These are phyloP conservation scores for Xylaria sp. DNA, from an alignment of 2,329 filamentous ascomycete genomes.

Conservation along the genomic window DNA sequence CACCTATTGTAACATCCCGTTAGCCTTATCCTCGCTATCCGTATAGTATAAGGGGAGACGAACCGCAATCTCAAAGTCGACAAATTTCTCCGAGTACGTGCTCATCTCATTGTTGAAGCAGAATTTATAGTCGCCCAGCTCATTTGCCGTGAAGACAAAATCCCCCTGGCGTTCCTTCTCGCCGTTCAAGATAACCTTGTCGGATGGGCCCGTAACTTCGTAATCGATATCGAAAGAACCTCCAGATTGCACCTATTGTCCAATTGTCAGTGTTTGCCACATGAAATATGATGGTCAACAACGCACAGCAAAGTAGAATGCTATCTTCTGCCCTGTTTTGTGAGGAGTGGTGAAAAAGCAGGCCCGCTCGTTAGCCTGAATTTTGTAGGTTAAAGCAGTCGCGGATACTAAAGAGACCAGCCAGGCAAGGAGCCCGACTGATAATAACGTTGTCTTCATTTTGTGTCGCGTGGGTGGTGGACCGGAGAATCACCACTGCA, in stretches of 20 bases:
- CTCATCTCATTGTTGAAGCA: constrained; percentile 99
- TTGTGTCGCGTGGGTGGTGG: constrained; percentile 47
- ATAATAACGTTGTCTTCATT: constrained; percentile 73
- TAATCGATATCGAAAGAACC: constrained; percentile 98
- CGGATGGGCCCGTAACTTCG: constrained; percentile 81
- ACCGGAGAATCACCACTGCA: constrained; percentile 35
- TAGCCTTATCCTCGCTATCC: constrained; percentile 26
- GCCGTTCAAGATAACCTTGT: constrained; percentile 84
- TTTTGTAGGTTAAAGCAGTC: constrained; percentile 93
- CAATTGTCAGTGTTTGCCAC: constrained; percentile 26
- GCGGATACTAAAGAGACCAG: constrained; percentile 77
- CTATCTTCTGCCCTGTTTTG: constrained; percentile 84
- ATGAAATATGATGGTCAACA: neutral
- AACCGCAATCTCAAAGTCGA: constrained; percentile 97
- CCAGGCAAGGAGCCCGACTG: constrained; percentile 76
- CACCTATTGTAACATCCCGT: constrained; percentile 37
- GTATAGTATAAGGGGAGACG: constrained; percentile 49
- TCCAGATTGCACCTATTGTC: constrained; percentile 87
- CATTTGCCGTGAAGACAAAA: constrained; percentile 95
- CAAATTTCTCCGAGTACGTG: constrained; percentile 95
- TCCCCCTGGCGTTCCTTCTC: constrained; percentile 94
- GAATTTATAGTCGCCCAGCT: constrained; percentile 90
- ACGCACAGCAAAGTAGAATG: constrained; percentile 97
- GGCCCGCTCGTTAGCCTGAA: constrained; percentile 89
- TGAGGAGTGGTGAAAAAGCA: constrained; percentile 91